Conservation (phyloP, 352 stramenopile species). For the Globisporangium takayamanum region DNA sequence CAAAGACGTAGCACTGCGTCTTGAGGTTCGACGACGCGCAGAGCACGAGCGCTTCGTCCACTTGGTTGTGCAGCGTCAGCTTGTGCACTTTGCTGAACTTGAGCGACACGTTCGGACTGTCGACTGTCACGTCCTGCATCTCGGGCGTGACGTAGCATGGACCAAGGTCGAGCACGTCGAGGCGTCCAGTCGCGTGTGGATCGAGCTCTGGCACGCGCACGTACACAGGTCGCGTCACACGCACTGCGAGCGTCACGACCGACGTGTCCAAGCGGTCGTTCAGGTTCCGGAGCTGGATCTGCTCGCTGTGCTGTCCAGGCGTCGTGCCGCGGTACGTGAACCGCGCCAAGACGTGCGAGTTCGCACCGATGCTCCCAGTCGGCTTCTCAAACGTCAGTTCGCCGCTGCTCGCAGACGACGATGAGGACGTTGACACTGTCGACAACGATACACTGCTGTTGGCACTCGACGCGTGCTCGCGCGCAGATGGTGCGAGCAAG, state of each 20-base stretch:
- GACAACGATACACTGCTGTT: conserved; percentile 10
- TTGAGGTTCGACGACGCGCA: conserved; percentile 84
- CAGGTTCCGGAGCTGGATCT: conserved; percentile 79
- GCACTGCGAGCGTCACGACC: conserved; percentile 51
- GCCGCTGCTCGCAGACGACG: conserved; percentile 12
- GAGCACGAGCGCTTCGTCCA: conserved; percentile 62
- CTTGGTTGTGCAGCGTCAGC: conserved; percentile 75
- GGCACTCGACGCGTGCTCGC: conserved; percentile 22
- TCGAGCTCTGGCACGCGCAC: conserved; percentile 81
- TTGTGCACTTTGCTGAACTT: conserved; percentile 88
- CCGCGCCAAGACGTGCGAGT: conserved; percentile 34
- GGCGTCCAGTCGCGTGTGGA: conserved; percentile 57
- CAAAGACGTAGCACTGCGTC: conserved; percentile 86
- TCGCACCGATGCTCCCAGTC: conserved; percentile 59
- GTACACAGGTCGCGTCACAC: conserved; percentile 75
- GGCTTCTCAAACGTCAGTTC: conserved; percentile 69
- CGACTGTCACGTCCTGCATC: conserved; percentile 72
- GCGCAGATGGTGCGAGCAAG: conserved; percentile 39
- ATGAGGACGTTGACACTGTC: background rate
- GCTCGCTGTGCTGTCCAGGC: conserved; percentile 68
- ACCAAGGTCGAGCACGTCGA: conserved; percentile 72
- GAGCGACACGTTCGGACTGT: conserved; percentile 65
- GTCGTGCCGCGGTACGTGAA: conserved; percentile 65
- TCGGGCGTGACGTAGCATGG: conserved; percentile 81
- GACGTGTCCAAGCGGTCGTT: conserved; percentile 75